Evolutionary conservation across 352 stramenopile species (phyloP).

Genomic region (Peronospora farinosa): DNA sequence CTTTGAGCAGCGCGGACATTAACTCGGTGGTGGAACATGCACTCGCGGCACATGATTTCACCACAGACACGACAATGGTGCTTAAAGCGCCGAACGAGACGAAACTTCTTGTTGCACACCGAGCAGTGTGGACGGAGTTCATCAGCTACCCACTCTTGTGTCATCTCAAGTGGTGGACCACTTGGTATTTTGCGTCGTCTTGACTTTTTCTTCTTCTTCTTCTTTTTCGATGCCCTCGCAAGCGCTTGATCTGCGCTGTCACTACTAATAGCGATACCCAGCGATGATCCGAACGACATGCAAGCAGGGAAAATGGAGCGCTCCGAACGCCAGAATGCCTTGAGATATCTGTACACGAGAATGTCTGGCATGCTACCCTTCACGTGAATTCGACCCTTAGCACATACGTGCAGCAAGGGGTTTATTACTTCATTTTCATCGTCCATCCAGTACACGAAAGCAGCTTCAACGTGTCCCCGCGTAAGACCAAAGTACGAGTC

Average conservation of each 20-base stretch:
- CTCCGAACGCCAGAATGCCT: conserved; percentile 46
- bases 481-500: conserved; percentile 66
- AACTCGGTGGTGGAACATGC: conserved; percentile 40
- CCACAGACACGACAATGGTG: conserved; percentile 72
- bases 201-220: conserved; percentile 23
- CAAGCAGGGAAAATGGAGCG: conserved; percentile 30
- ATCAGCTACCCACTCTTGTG: conserved; percentile 55
- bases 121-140: conserved; percentile 42
- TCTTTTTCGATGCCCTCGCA: conserved; percentile 22
- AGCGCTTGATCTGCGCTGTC: conserved; percentile 2
- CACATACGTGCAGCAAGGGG: conserved; percentile 47
- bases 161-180: conserved; percentile 45
- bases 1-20: conserved; percentile 34
- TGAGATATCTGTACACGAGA: conserved; percentile 55
- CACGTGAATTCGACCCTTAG: conserved; percentile 51
- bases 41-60: conserved; percentile 55
- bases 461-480: conserved; percentile 50
- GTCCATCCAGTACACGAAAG: conserved; percentile 72
- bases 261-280: conserved; percentile 15
- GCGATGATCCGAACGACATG: conserved; percentile 22
- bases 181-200: conserved; percentile 22
- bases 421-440: conserved; percentile 28
- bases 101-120: conserved; percentile 62
- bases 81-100: conserved; percentile 45
- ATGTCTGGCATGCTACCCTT: conserved; percentile 54